Evolutionary conservation across 257 asterid species (phyloP).

Genomic region (Nicotiana benthamiana): DNA sequence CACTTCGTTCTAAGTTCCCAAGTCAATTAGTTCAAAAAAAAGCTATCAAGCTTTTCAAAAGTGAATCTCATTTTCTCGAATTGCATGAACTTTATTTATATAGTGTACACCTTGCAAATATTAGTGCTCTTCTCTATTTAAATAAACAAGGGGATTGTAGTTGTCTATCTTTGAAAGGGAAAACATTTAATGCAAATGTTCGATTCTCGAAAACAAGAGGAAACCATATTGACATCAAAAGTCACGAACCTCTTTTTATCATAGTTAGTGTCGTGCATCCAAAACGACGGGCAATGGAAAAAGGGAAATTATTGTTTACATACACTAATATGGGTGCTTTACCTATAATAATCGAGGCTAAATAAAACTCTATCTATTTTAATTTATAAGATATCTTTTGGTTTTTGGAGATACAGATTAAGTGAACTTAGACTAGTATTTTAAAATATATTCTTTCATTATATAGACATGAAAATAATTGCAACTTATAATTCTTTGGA

Average conservation of each 20-base stretch:
- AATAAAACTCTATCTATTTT: too few relatives aligned
- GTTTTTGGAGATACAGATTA: too few relatives aligned
- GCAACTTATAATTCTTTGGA: too few relatives aligned
- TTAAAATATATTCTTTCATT: too few relatives aligned
- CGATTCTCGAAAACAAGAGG: neutral
- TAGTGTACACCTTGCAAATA: neutral
- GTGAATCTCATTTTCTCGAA: slow-evolving; percentile 5
- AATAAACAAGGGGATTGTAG: neutral
- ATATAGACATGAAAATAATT: too few relatives aligned
- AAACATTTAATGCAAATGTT: slow-evolving; percentile 3
- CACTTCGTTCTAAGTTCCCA: slow-evolving; percentile 1
- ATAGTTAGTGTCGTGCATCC: neutral
- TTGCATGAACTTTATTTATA: neutral
- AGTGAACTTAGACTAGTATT: too few relatives aligned
- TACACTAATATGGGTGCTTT: too few relatives aligned
- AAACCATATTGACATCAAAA: neutral
- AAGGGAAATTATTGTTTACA: neutral
- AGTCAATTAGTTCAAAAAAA: slow-evolving; percentile 2
- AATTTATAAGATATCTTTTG: too few relatives aligned
- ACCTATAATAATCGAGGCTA: too few relatives aligned
- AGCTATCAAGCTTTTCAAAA: slow-evolving; percentile 10
- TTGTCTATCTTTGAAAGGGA: neutral
- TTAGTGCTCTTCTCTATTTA: neutral
- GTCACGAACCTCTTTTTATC: neutral
- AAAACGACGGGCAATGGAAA: neutral